Evolutionary conservation across 1,284 basidiomycete genomes (phyloP).

Genomic region (Cutaneotrichosporon spelunceum): DNA sequence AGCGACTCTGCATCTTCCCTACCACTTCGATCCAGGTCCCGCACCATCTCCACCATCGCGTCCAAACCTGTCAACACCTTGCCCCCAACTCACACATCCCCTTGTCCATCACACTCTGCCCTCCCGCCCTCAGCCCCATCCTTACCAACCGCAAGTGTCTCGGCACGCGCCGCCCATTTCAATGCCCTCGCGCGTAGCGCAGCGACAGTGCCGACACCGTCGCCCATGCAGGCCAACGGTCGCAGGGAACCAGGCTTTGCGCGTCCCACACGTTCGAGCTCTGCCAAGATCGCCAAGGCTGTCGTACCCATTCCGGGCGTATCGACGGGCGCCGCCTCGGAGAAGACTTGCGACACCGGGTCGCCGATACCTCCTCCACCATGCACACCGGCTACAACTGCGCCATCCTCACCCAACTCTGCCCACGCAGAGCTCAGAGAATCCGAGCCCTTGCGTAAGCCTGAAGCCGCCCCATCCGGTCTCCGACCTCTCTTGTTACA

Average conservation of each 20-base stretch:
- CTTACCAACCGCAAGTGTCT: neutral
- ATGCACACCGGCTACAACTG: neutral
- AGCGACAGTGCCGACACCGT: neutral
- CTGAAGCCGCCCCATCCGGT: neutral
- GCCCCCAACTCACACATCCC: neutral
- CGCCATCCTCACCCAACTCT: neutral
- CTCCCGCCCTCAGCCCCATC: neutral
- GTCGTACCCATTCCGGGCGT: neutral
- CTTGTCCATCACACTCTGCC: neutral
- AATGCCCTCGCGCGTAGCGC: conserved; percentile 1
- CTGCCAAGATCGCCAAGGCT: neutral
- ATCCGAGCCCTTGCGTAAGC: neutral
- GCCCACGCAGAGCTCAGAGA: neutral
- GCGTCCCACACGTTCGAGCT: neutral
- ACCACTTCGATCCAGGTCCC: neutral
- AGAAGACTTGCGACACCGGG: neutral
- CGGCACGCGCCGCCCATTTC: conserved; percentile 2
- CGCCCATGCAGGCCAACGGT: neutral
- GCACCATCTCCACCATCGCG: neutral
- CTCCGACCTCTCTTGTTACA: neutral
- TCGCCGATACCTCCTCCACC: neutral
- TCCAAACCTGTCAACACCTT: neutral
- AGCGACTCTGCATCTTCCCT: neutral
- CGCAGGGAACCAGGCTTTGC: neutral
- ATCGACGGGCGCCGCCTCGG: neutral